A percentile compares a stretch with the other conserved stretches of the same genome.
These are phyloP conservation scores for Botryosphaeria dothidea DNA, from an alignment of 2,329 filamentous ascomycete genomes.

Conservation along the genomic window DNA sequence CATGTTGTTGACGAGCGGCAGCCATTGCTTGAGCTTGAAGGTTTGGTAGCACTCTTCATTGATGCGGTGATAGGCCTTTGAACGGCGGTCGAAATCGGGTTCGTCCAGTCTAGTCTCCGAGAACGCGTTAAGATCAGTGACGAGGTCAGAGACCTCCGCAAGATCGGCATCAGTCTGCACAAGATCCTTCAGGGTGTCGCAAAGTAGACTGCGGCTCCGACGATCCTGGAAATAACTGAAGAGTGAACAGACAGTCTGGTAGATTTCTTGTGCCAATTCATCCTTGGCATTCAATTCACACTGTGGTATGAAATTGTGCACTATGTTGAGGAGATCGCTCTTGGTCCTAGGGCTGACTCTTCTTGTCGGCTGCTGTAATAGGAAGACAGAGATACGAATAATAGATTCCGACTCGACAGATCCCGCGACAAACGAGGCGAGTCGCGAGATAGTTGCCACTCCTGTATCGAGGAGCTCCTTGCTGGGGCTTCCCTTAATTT, in stretches of 20 bases:
- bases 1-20: conserved; percentile 84
- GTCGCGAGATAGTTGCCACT: conserved; percentile 74
- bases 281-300: conserved; percentile 58
- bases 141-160: conserved; percentile 66
- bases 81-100: conserved; percentile 81
- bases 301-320: conserved; percentile 77
- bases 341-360: conserved; percentile 83
- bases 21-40: conserved; percentile 76
- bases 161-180: conserved; percentile 64
- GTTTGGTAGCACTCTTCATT: conserved; percentile 61
- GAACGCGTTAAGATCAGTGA: conserved; percentile 79
- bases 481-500: conserved; percentile 61
- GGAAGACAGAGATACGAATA: conserved; percentile 75
- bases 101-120: conserved; percentile 73
- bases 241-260: conserved; percentile 72
- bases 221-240: conserved; percentile 91
- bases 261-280: conserved; percentile 65
- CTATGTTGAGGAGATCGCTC: conserved; percentile 73
- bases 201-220: conserved; percentile 71
- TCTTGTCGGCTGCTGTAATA: conserved; percentile 82
- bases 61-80: conserved; percentile 74
- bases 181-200: conserved; percentile 71
- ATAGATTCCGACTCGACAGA: conserved; percentile 68
- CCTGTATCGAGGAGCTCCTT: conserved; percentile 77
- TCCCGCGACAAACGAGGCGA: conserved; percentile 51